These are phyloP conservation scores for Senna tora DNA, from an alignment of 306 rosid genomes.

Conservation along the genomic window DNA sequence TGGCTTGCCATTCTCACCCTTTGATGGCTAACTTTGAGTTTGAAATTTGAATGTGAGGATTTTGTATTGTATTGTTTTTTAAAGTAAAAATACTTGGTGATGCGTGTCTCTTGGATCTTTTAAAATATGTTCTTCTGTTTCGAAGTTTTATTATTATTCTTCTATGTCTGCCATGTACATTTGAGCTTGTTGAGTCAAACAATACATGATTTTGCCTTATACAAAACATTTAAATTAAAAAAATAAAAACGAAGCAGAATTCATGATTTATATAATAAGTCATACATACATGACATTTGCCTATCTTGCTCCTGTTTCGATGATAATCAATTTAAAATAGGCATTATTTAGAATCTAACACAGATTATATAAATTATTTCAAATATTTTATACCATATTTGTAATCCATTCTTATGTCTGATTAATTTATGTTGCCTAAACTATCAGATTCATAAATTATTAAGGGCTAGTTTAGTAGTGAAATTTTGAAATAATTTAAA, in stretches of 20 bases:
- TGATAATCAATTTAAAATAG: neutral
- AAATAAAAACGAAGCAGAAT: neutral
- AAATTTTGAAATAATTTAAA: neutral
- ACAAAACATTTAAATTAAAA: neutral
- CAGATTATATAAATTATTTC: neutral
- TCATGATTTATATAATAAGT: neutral
- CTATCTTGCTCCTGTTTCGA: neutral
- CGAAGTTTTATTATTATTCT: neutral
- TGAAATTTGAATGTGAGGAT: conserved; percentile 10
- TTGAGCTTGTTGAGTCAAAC: neutral
- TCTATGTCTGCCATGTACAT: neutral
- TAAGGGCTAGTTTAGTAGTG: neutral
- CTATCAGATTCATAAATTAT: neutral
- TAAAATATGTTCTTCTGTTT: neutral
- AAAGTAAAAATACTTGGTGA: neutral
- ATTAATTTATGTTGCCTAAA: neutral
- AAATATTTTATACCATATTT: neutral
- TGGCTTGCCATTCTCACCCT: conserved; percentile 21
- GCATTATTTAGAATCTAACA: neutral
- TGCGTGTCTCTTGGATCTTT: neutral
- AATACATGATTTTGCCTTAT: neutral
- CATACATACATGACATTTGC: neutral
- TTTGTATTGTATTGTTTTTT: neutral
- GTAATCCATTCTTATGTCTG: too few species aligned
- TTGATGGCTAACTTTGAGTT: neutral